Evolutionary conservation across 2,329 filamentous ascomycete species (phyloP).

Genomic region (Tympanopsis confertula): DNA sequence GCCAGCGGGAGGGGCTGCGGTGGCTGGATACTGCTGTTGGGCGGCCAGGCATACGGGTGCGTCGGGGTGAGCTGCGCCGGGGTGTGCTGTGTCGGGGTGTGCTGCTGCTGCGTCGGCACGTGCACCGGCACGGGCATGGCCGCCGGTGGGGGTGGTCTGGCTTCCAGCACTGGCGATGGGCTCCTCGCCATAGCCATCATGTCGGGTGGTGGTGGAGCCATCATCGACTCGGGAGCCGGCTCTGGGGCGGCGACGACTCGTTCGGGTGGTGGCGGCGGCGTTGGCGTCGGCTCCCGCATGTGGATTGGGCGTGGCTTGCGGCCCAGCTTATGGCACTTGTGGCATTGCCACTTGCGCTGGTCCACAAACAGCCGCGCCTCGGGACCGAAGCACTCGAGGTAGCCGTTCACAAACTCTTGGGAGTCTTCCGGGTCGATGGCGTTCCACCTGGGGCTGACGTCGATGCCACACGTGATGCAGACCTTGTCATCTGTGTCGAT

Average conservation of each 20-base stretch:
- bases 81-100: background rate
- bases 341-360: constrained; percentile 58
- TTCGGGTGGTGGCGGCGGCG: background rate
- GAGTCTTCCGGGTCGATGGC: constrained; percentile 39
- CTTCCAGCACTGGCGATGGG: no score
- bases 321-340: constrained; percentile 56
- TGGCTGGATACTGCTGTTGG: background rate
- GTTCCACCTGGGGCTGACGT: constrained; percentile 69
- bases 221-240: background rate
- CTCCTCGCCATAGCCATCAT: no score
- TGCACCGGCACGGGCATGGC: no score
- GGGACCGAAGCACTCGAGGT: constrained; percentile 34
- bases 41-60: background rate
- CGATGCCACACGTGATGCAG: constrained; percentile 54
- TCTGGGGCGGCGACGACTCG: background rate
- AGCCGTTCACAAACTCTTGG: constrained; percentile 37
- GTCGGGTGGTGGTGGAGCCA: background rate
- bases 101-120: background rate
- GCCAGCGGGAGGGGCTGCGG: no score
- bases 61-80: background rate
- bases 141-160: background rate
- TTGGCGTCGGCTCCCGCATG: background rate
- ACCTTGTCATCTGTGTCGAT: constrained; percentile 35
- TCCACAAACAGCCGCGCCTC: constrained; percentile 47
- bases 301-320: constrained; percentile 24